A percentile compares a stretch with the other conserved stretches of the same genome.
These are phyloP conservation scores for Xylariaceae sp. DNA, from an alignment of 2,329 filamentous ascomycete species.

Conservation along the genomic window DNA sequence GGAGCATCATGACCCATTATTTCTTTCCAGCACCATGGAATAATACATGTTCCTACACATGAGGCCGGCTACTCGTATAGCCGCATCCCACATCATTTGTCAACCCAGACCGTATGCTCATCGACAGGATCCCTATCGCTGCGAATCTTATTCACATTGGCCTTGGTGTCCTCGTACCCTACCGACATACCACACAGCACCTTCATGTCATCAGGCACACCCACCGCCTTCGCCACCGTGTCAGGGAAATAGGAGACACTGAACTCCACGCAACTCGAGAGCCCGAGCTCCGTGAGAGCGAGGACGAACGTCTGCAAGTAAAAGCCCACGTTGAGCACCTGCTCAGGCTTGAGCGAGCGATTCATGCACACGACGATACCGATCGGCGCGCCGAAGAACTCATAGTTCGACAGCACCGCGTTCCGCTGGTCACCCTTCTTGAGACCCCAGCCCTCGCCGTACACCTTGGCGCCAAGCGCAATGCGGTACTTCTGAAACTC, in stretches of 20 bases:
- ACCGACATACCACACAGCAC: slow-evolving; percentile 19
- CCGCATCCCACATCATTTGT: background rate
- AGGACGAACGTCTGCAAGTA: slow-evolving; percentile 21
- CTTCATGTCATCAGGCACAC: slow-evolving; percentile 12
- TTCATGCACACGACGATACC: slow-evolving; percentile 22
- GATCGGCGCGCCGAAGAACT: slow-evolving; percentile 24
- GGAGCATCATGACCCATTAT: too few relatives aligned
- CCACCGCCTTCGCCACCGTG: slow-evolving; percentile 11
- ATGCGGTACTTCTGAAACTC: slow-evolving; percentile 11
- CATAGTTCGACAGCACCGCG: slow-evolving; percentile 20
- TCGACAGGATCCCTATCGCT: slow-evolving; percentile 5
- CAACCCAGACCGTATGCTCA: slow-evolving; percentile 11
- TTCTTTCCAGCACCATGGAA: too few relatives aligned
- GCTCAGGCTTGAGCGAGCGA: slow-evolving; percentile 5
- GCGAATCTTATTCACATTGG: slow-evolving; percentile 8
- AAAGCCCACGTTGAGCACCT: slow-evolving; percentile 20
- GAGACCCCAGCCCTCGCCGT: slow-evolving; percentile 19
- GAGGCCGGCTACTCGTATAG: background rate
- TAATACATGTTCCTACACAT: too few relatives aligned
- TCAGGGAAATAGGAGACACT: slow-evolving; percentile 18
- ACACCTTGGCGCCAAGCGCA: slow-evolving; percentile 18
- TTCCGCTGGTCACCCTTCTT: slow-evolving; percentile 13
- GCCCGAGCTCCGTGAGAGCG: slow-evolving; percentile 13
- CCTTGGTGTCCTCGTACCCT: slow-evolving; percentile 17
- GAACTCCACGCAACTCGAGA: slow-evolving; percentile 17